Evolutionary conservation across 345 rosid genomes (phyloP).

Genomic region (Moringa oleifera): DNA sequence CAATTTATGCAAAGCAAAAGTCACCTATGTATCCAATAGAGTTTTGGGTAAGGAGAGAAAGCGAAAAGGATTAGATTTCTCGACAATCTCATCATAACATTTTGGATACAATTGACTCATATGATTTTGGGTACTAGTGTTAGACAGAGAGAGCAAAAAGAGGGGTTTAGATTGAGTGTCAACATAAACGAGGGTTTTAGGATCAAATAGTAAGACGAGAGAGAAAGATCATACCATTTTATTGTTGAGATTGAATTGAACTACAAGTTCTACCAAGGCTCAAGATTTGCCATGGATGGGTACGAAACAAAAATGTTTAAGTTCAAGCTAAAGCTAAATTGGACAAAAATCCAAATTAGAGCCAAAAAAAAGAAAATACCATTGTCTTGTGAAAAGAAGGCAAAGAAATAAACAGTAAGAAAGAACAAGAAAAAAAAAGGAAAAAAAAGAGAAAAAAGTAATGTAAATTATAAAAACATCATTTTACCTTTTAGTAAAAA

Average conservation of each 20-base stretch:
- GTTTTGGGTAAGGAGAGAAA: too few relatives aligned
- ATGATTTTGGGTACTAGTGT: conserved; percentile 8
- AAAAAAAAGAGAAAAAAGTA: too few relatives aligned
- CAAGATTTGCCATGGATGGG: conserved; percentile 38
- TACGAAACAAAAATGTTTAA: conserved; percentile 5
- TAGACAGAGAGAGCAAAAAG: conserved; percentile 40
- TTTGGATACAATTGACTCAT: too few relatives aligned
- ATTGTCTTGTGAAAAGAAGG: too few relatives aligned
- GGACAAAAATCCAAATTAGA: background rate
- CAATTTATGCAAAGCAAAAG: too few relatives aligned
- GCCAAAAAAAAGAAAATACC: background rate
- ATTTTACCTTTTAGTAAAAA: too few relatives aligned
- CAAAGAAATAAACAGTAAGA: too few relatives aligned
- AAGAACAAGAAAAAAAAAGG: too few relatives aligned
- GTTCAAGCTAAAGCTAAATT: background rate
- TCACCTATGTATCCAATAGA: too few relatives aligned
- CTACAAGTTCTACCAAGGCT: conserved; percentile 44
- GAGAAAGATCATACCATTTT: conserved; percentile 40
- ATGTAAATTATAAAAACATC: too few relatives aligned
- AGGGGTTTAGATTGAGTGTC: conserved; percentile 71
- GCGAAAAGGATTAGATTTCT: too few relatives aligned
- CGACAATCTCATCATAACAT: too few relatives aligned
- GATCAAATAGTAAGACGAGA: conserved; percentile 39
- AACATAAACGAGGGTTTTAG: conserved; percentile 51
- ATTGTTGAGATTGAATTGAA: conserved; percentile 45